phyloP scores from a whole-genome alignment of 2,329 filamentous ascomycete genomes.

The Sporothrix curviconia region DNA sequence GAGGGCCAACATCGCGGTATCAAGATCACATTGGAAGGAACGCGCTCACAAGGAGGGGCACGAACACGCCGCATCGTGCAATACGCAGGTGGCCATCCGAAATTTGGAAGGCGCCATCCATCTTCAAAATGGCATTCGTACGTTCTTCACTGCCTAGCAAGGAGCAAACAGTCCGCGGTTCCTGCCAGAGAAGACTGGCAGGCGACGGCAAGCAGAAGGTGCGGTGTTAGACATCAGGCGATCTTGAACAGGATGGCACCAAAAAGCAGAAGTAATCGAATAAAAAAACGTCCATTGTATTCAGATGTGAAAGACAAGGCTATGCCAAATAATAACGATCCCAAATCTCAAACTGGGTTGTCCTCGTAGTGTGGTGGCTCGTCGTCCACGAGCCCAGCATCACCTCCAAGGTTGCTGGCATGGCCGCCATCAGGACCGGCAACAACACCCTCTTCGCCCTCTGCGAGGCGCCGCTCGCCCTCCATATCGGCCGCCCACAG shows the following conservation, averaged over 20 bases:
- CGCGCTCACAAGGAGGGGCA: not conserved
- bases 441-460: not conserved
- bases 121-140: no score
- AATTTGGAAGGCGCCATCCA: conserved; percentile 3
- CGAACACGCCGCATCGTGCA: not conserved
- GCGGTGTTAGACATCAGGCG: not conserved
- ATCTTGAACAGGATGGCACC: not conserved
- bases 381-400: not conserved
- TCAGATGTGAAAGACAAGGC: no score
- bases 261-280: not conserved
- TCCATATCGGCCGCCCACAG: conserved; percentile 82
- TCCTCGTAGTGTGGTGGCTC: conserved; percentile 21
- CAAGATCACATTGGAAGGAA: not conserved
- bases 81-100: not conserved
- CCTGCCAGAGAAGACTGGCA: no score
- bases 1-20: not conserved
- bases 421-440: conserved; percentile 3
- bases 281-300: not conserved
- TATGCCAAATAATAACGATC: not conserved
- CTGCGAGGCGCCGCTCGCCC: conserved; percentile 36
- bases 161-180: not conserved
- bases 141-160: not conserved
- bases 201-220: not conserved
- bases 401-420: not conserved
- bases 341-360: conserved; percentile 18